phyloP scores from a whole-genome alignment of 2,329 filamentous ascomycete species.

The Xylariaceae sp. region DNA sequence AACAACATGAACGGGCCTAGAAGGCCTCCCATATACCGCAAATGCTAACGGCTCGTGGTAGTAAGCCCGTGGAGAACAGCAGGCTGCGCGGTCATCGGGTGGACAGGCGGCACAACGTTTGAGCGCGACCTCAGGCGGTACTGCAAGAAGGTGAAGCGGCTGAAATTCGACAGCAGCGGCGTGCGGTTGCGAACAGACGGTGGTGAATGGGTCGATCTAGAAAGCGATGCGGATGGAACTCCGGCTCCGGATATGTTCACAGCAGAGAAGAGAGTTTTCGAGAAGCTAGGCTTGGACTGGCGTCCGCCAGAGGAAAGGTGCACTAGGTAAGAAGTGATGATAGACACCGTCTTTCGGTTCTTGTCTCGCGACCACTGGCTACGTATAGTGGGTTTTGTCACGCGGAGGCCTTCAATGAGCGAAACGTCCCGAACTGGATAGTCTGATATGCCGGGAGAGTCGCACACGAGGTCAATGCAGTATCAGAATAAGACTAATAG shows the following conservation, averaged over 20 bases:
- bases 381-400: neutral
- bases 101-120: conserved; percentile 89
- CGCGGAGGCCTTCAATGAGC: too few relatives aligned
- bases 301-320: conserved; percentile 70
- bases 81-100: conserved; percentile 86
- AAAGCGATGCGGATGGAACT: conserved; percentile 57
- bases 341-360: neutral
- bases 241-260: conserved; percentile 68
- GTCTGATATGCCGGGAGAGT: too few relatives aligned
- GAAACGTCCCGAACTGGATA: too few relatives aligned
- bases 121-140: conserved; percentile 84
- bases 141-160: conserved; percentile 71
- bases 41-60: conserved; percentile 6
- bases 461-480: too few relatives aligned
- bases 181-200: conserved; percentile 72
- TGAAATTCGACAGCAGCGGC: conserved; percentile 93
- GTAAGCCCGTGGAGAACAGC: conserved; percentile 86
- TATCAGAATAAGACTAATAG: too few relatives aligned
- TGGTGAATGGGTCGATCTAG: conserved; percentile 69
- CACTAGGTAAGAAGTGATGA: conserved; percentile 48
- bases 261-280: conserved; percentile 82
- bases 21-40: neutral
- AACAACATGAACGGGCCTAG: neutral
- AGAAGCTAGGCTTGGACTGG: conserved; percentile 73
- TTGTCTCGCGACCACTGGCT: neutral